Evolutionary conservation across 1,284 basidiomycete species (phyloP), one percentile per base, ranked within the genome.

Genomic region (Trichosporon sp.): DNA sequence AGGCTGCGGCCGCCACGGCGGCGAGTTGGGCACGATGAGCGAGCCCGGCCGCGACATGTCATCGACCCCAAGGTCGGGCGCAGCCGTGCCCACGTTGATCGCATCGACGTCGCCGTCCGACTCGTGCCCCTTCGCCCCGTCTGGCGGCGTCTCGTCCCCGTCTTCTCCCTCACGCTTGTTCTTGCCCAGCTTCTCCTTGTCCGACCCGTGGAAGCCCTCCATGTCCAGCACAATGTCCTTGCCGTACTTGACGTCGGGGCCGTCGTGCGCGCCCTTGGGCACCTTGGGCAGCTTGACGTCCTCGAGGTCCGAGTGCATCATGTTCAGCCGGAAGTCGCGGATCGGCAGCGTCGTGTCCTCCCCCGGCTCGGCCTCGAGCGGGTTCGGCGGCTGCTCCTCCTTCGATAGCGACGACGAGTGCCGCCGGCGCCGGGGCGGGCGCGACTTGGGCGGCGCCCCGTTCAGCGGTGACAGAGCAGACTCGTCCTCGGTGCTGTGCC

Each of bases 201-300:
- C 64, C 13, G 44, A n/a, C 23, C 44, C 27, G 65, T 81, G 79
- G 72, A 83, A 84, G 1, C 83, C 83, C 9, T 76, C 78, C 75
- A 82, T 81, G 70, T 80, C 78, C 66, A 84, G 65, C 23, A 81
- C 80, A 81, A 82, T 74, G 85, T 91, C 80, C 66, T 69, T 67
- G 14, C 71, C 87, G 71, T 91, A 91, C 54, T 87, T 81, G 1
- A 92, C 85, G 5, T 85, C 84, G 21, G 89, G 88, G 52, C 84
- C 83, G 64, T 87, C 83, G 9, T 82, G 81, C 21, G 83, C 78
- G 13, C 84, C 82, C 19, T 82, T 73, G 61, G 78, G 74, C 19
- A 85, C 71, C 46, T 80, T 74, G 10, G 84, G 84, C 31, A 90
- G 75, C 2, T 83, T 81, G 23, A 84, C 84, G 64, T 89, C 87